phyloP scores from a whole-genome alignment of 345 rosid genomes.

The Trapa bicornis region DNA sequence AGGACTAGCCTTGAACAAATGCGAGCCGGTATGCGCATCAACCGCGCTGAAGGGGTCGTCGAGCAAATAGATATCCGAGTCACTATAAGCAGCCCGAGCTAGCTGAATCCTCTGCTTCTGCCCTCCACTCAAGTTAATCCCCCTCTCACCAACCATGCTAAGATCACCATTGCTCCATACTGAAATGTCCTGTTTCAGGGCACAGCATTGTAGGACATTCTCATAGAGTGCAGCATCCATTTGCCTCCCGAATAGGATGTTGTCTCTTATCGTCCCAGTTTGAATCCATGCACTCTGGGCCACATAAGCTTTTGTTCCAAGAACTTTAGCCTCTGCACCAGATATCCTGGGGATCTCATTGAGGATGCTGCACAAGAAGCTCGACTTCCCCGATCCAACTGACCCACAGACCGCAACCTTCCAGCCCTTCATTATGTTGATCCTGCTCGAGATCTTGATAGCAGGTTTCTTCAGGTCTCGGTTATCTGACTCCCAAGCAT shows the following conservation, averaged over 20 bases:
- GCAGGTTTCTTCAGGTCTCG: slow-evolving; percentile 17
- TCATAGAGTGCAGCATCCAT: slow-evolving; percentile 37
- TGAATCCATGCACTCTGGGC: slow-evolving; percentile 81
- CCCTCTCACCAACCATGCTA: slow-evolving; percentile 64
- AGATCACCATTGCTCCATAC: slow-evolving; percentile 41
- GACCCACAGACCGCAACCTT: slow-evolving; percentile 59
- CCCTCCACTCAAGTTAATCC: slow-evolving; percentile 75
- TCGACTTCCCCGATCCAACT: slow-evolving; percentile 68
- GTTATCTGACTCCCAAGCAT: slow-evolving; percentile 28
- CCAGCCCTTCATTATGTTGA: slow-evolving; percentile 13
- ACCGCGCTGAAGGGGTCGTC: slow-evolving; percentile 88
- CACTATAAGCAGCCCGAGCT: slow-evolving; percentile 58
- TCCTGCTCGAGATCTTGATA: slow-evolving; percentile 20
- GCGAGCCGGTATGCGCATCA: slow-evolving; percentile 65
- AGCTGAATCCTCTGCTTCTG: slow-evolving; percentile 76
- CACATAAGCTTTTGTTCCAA: slow-evolving; percentile 57
- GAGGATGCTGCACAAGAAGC: slow-evolving; percentile 48
- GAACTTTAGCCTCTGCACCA: slow-evolving; percentile 34
- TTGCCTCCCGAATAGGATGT: slow-evolving; percentile 40
- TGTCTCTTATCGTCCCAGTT: slow-evolving; percentile 55
- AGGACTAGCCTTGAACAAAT: slow-evolving; percentile 37
- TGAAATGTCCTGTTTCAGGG: slow-evolving; percentile 46
- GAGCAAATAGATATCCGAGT: slow-evolving; percentile 55
- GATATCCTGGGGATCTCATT: slow-evolving; percentile 54
- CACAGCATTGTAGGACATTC: slow-evolving; percentile 44